Evolutionary conservation across 208 protist species (phyloP), one percentile per base, ranked within the genome.

Genomic region (Strigomonas culicis): DNA sequence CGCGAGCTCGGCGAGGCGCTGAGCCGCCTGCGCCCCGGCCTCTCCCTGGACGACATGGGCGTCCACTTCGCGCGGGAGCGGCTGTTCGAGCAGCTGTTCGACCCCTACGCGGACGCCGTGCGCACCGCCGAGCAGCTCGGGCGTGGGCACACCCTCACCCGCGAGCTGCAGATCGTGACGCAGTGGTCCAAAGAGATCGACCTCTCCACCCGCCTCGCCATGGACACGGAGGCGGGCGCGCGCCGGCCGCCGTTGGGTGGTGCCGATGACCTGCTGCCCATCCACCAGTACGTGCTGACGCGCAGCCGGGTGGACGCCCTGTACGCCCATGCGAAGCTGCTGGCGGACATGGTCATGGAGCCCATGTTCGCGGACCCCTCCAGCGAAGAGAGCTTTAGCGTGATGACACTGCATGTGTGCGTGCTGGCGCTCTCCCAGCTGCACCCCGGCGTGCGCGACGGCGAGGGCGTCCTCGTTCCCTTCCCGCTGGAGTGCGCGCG

Each of bases 181-280:
- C 83, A 83, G 73, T 90, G 84, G 79, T 88, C 86, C 4, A 73
- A 69, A 25, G 84, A 95, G 70, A 93, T 95, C 52, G 84, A 95
- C 65, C 76, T 89, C 28, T 78, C 77, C 30, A 84, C 82, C 32
- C 76, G 80, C 22, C 74, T 93, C 25, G 68, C 82, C 1, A 62
- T 70, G 21, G 63, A 63, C 39, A 79, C 79, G 27, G 66, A 65
- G 8, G 62, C 64, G 3, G 58, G 56, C 49, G 63, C 4, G 28
- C 47, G 19, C 39, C 46, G 7, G 22, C 55, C n/a, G 30, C 24
- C 17, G 3, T 31, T 21, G 27, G 41, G 7, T 17, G 49, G 22
- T n/a, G 53, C 86, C 0, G 90, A 95, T 72, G 90, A 95, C 53
- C 75, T 95, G 51, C 68, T 95, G 47, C 90, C 90, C 30, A 95